Evolutionary conservation across 306 rosid genomes (phyloP).

Genomic region (Sindora glabra): DNA sequence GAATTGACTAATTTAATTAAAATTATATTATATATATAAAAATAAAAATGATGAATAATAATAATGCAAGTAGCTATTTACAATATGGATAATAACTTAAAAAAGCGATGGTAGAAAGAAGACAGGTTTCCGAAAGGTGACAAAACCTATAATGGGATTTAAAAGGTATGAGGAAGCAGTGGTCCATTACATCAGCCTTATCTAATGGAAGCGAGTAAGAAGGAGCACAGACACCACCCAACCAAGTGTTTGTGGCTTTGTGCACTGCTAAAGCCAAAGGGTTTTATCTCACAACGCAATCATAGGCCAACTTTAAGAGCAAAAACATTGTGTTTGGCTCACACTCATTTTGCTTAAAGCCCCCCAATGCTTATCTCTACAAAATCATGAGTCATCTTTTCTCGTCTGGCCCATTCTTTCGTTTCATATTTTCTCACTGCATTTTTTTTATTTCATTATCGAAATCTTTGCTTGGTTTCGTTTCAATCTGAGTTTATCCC

Average conservation of each 20-base stretch:
- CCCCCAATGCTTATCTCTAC: conserved; percentile 34
- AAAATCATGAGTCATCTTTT: conserved; percentile 17
- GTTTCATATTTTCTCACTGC: too few species aligned
- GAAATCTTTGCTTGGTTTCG: conserved; percentile 20
- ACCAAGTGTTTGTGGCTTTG: conserved; percentile 25
- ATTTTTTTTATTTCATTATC: not conserved
- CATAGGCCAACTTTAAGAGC: conserved; percentile 28
- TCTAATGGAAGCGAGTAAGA: conserved; percentile 18
- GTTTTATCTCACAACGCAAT: conserved; percentile 26
- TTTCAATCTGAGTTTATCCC: conserved; percentile 26
- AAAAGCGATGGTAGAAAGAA: too few species aligned
- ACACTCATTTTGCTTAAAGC: conserved; percentile 39
- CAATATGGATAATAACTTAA: too few species aligned
- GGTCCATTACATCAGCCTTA: conserved; percentile 38
- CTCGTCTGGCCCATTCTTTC: too few species aligned
- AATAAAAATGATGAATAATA: too few species aligned
- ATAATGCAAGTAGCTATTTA: too few species aligned
- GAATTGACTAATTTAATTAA: too few species aligned
- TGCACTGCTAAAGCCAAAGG: conserved; percentile 37
- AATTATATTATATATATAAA: too few species aligned
- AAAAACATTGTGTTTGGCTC: not conserved
- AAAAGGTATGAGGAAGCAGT: conserved; percentile 23
- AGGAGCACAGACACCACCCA: conserved; percentile 16
- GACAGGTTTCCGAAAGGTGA: too few species aligned
- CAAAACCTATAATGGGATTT: too few species aligned